Base-by-base conservation (phyloP, 2,329 filamentous ascomycete species). In the Didymella pomorum region DNA sequence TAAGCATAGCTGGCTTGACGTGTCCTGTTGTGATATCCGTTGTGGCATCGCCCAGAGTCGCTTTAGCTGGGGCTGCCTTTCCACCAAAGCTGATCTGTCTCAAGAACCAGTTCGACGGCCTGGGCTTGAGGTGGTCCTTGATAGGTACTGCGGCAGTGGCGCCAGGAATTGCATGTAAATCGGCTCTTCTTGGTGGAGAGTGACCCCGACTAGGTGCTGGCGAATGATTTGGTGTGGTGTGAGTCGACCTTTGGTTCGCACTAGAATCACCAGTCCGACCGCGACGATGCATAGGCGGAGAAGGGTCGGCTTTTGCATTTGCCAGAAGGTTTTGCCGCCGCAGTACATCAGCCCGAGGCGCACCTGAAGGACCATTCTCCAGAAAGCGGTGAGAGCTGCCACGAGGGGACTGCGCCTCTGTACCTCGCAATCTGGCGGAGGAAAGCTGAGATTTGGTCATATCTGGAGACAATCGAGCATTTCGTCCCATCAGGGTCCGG, bases 81-180 rank as follows among this genome's bases (percentile, higher is more conserved):
- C 71, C 74, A n/a, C 71, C 74, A 52, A 78, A 77, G 58, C 76
- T 79, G 25, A 79, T 77, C 31, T 78, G 75, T 43, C 75, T 63
- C 10, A 77, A 61, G 28, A 77, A 74, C 74, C 74, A 77, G 23
- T 72, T 69, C 3, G 67, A 66, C 20, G 73, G 71, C 26, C 70
- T 60, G 33, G 50, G 64, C 33, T 64, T 68, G 4, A 45, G 46
- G 9, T 70, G 68, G 7, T 56, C 31, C 31, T 62, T 70, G 3
- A 41, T 35, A 20, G 52, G 35, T 9, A 56, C 49, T 16, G 62
- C 42, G 14, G 59, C 14, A 50, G 68, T 43, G 18, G 62, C 52
- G 18, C 50, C 41, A 18, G 58, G 41, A 16, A 61, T n/a, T 44
- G 68, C 42, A 21, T 61, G 61, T 8, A 71, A 55, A 12, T 64